Percentiles rank a stretch among this genome's conserved stretches.
phyloP scores from a whole-genome alignment of 257 asterid genomes.

The Penstemon eatonii region DNA sequence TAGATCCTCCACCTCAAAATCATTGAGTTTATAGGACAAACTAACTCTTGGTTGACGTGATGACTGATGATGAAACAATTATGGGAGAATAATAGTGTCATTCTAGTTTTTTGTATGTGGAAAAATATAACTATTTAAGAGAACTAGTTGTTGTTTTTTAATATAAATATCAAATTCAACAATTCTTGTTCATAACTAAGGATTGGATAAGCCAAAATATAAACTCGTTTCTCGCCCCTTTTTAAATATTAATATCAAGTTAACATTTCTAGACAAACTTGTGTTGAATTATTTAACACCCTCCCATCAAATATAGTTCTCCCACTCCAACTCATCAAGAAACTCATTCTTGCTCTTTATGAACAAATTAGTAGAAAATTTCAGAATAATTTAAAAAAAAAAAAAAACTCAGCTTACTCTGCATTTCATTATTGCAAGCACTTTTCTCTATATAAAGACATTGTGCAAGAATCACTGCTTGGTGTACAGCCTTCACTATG shows the following conservation, averaged over 20 bases:
- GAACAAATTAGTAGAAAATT: not conserved
- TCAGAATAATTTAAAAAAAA: not conserved
- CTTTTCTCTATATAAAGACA: conserved; percentile 70
- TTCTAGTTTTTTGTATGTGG: not conserved
- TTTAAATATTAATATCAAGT: not conserved
- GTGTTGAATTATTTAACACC: not conserved
- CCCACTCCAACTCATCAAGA: not conserved
- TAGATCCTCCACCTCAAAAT: too few relatives aligned
- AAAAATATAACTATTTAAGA: not conserved
- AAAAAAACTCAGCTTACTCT: conserved; percentile 45
- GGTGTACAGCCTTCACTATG: conserved; percentile 66
- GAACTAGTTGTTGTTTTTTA: not conserved
- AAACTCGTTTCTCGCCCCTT: not conserved
- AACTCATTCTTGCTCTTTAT: conserved; percentile 5
- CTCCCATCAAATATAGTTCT: not conserved
- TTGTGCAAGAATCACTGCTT: conserved; percentile 75
- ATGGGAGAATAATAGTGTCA: too few relatives aligned
- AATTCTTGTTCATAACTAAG: not conserved
- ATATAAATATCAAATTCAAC: not conserved
- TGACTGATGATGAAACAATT: too few relatives aligned
- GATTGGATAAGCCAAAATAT: not conserved
- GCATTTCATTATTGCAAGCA: conserved; percentile 76
- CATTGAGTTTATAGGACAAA: too few relatives aligned
- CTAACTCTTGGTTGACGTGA: too few relatives aligned
- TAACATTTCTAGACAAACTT: not conserved